Conservation (phyloP, 768 basidiomycete species). For the Gelatoporia subvermispora region DNA sequence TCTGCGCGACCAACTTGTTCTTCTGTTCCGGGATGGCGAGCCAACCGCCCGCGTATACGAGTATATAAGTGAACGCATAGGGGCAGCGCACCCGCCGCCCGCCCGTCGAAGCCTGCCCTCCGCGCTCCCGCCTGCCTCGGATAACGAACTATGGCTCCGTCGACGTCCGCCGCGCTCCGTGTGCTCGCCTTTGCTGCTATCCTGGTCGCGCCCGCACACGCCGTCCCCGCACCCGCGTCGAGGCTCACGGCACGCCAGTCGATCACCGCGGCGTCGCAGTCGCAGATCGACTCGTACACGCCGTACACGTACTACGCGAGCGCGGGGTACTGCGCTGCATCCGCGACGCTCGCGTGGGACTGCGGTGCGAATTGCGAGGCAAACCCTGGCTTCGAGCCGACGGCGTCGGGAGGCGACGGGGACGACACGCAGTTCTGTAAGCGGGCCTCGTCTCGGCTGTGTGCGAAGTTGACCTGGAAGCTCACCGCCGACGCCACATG, state of each 20-base stretch:
- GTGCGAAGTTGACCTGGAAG: neutral
- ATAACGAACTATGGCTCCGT: no score
- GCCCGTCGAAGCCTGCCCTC: no score
- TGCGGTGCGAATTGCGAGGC: slow-evolving; percentile 40
- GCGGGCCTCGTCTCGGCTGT: neutral
- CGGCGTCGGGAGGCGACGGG: slow-evolving; percentile 46
- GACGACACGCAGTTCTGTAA: slow-evolving; percentile 37
- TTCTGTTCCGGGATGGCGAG: no score
- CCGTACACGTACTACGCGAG: slow-evolving; percentile 28
- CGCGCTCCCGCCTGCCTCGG: no score
- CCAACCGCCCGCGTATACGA: no score
- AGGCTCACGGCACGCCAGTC: slow-evolving; percentile 10
- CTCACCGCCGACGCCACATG: no score
- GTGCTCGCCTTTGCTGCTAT: neutral
- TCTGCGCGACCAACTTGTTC: no score
- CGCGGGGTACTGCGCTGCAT: slow-evolving; percentile 27
- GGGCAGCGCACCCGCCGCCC: no score
- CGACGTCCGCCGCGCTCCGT: no score
- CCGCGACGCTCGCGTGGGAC: slow-evolving; percentile 21
- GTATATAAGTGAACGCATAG: no score
- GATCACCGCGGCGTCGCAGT: slow-evolving; percentile 18
- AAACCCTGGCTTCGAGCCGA: slow-evolving; percentile 42
- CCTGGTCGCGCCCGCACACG: neutral
- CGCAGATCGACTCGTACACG: slow-evolving; percentile 23
- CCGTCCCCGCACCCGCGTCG: slow-evolving; percentile 1